Evolutionary conservation across 2,329 filamentous ascomycete genomes (phyloP).

Genomic region (Colletotrichum aenigma): DNA sequence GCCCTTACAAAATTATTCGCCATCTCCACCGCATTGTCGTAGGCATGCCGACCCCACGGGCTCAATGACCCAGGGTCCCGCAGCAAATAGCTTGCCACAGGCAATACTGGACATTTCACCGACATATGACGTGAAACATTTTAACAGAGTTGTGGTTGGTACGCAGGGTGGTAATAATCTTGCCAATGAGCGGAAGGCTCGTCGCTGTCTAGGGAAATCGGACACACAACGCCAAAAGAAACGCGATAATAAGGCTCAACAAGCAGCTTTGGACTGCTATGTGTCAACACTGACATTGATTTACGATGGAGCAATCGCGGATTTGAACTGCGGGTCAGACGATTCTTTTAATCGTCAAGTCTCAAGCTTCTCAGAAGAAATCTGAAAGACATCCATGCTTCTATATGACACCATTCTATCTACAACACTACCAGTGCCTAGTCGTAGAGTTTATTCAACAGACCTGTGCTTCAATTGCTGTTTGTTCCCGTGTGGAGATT

Average conservation of each 20-base stretch:
- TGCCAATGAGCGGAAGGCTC: not conserved
- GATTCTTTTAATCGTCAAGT: not conserved
- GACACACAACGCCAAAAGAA: not conserved
- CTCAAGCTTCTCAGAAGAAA: not conserved
- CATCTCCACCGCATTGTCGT: not conserved
- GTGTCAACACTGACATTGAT: not conserved
- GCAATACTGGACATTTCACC: not conserved
- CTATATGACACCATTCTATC: not conserved
- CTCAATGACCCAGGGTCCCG: not conserved
- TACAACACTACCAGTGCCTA: not conserved
- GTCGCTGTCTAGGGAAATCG: not conserved
- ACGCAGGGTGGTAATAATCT: not conserved
- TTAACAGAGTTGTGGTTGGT: not conserved
- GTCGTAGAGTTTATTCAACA: not conserved
- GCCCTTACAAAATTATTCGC: not conserved
- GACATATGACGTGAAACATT: not conserved
- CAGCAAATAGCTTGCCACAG: not conserved
- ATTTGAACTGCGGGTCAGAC: not conserved
- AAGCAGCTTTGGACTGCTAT: not conserved
- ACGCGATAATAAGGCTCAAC: not conserved
- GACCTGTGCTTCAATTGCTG: not conserved
- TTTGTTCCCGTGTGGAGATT: not conserved
- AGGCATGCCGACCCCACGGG: not conserved
- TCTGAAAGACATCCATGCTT: not conserved
- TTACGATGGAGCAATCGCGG: not conserved